These are phyloP conservation scores for Bigelowiella natans DNA, from an alignment of 78 protist genomes.

Conservation along the genomic window DNA sequence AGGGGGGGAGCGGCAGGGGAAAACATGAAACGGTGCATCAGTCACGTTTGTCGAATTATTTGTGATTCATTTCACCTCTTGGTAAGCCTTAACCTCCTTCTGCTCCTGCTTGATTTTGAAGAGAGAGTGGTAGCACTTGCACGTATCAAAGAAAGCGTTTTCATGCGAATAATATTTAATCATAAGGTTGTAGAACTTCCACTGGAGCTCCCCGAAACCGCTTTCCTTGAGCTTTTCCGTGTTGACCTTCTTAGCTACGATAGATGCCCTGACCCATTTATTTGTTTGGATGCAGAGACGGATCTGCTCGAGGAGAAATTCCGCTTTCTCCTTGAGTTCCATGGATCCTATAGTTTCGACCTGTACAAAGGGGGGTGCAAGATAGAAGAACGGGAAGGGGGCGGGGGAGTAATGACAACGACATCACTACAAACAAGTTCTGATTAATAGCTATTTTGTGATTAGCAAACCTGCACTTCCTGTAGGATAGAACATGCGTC, in stretches of 20 bases:
- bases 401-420: too few species aligned
- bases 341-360: slow-evolving; percentile 66
- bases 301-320: slow-evolving; percentile 58
- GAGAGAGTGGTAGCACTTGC: slow-evolving; percentile 51
- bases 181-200: slow-evolving; percentile 1
- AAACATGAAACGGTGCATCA: too few species aligned
- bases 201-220: neutral
- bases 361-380: too few species aligned
- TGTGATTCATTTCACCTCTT: too few species aligned
- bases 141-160: slow-evolving; percentile 41
- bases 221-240: neutral
- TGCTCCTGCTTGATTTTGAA: slow-evolving; percentile 32
- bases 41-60: too few species aligned
- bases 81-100: neutral
- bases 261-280: neutral
- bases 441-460: neutral
- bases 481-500: slow-evolving; percentile 59
- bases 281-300: neutral
- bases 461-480: slow-evolving; percentile 26
- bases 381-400: too few species aligned
- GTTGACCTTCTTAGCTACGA: neutral
- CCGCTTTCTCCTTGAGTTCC: slow-evolving; percentile 59
- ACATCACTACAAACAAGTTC: neutral
- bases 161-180: slow-evolving; percentile 4
- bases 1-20: neutral